Conservation (phyloP, 2,329 filamentous ascomycete genomes). For the Stagonosporopsis cucurbitacearum region DNA sequence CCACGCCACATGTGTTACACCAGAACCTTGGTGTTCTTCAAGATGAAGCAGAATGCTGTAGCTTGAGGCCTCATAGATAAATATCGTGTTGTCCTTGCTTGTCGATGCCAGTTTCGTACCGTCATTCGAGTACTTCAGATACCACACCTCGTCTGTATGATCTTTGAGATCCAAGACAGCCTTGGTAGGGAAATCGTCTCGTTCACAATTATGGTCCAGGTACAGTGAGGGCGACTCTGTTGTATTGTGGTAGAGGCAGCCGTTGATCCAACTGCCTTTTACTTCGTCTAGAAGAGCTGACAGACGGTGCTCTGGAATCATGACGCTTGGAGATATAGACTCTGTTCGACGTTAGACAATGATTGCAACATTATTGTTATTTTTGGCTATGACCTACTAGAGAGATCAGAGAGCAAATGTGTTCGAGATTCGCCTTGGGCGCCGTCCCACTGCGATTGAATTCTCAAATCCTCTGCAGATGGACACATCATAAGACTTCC, state of each 20-base stretch:
- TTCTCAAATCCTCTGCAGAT: conserved; percentile 75
- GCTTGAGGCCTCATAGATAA: conserved; percentile 79
- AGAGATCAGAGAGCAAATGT: conserved; percentile 78
- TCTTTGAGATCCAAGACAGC: conserved; percentile 73
- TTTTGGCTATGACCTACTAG: conserved; percentile 70
- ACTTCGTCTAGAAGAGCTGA: conserved; percentile 81
- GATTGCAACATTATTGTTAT: background rate
- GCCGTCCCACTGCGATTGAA: conserved; percentile 84
- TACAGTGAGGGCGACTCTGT: conserved; percentile 81
- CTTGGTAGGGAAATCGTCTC: conserved; percentile 77
- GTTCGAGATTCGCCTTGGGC: conserved; percentile 76
- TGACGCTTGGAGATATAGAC: conserved; percentile 93
- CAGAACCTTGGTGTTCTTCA: conserved; percentile 69
- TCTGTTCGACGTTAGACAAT: conserved; percentile 55
- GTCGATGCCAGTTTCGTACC: conserved; percentile 83
- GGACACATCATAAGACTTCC: conserved; percentile 85
- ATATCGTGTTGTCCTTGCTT: conserved; percentile 74
- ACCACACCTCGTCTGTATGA: conserved; percentile 87
- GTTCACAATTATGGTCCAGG: conserved; percentile 84
- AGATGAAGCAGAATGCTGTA: conserved; percentile 71
- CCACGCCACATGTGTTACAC: conserved; percentile 84
- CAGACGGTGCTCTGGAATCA: conserved; percentile 92
- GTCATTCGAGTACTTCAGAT: conserved; percentile 86
- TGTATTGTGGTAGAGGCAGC: conserved; percentile 89
- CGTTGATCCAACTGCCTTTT: conserved; percentile 81